These are phyloP conservation scores for Fusarium burgessii DNA, from an alignment of 2,329 filamentous ascomycete genomes.

Conservation along the genomic window DNA sequence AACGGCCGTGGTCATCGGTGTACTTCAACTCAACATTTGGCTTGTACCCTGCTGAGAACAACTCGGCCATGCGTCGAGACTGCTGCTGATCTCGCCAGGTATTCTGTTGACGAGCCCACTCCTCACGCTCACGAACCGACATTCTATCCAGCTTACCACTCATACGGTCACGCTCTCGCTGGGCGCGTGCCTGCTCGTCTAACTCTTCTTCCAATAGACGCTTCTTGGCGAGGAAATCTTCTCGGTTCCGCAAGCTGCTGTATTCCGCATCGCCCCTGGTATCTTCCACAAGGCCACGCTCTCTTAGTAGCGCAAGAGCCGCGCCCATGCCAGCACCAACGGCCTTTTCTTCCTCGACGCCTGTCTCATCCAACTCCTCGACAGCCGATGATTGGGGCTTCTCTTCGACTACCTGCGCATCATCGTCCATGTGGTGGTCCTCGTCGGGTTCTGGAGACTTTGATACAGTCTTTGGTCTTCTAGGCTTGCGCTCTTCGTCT, in stretches of 20 bases:
- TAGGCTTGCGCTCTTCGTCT: conserved; percentile 66
- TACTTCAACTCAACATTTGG: conserved; percentile 93
- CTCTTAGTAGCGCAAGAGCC: conserved; percentile 83
- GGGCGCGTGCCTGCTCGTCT: conserved; percentile 80
- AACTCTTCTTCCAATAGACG: conserved; percentile 80
- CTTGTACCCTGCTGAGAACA: conserved; percentile 89
- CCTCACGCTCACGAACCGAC: conserved; percentile 91
- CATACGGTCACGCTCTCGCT: conserved; percentile 89
- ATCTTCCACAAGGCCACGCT: conserved; percentile 83
- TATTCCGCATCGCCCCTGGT: conserved; percentile 73
- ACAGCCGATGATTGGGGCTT: conserved; percentile 33
- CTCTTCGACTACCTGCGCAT: conserved; percentile 53
- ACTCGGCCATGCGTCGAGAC: conserved; percentile 82
- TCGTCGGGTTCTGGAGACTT: conserved; percentile 54
- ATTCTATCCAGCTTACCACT: conserved; percentile 87
- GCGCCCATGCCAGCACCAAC: conserved; percentile 84
- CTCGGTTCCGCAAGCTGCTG: conserved; percentile 74
- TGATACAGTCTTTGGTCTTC: conserved; percentile 52
- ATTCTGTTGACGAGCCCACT: conserved; percentile 89
- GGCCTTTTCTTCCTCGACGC: conserved; percentile 86
- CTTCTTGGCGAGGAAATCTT: conserved; percentile 82
- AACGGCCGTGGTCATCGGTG: conserved; percentile 86
- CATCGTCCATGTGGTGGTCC: conserved; percentile 61
- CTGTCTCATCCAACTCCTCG: conserved; percentile 66
- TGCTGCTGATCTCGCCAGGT: conserved; percentile 87